phyloP scores from a whole-genome alignment of 768 basidiomycete species.

The Leccinum disarticulatum region DNA sequence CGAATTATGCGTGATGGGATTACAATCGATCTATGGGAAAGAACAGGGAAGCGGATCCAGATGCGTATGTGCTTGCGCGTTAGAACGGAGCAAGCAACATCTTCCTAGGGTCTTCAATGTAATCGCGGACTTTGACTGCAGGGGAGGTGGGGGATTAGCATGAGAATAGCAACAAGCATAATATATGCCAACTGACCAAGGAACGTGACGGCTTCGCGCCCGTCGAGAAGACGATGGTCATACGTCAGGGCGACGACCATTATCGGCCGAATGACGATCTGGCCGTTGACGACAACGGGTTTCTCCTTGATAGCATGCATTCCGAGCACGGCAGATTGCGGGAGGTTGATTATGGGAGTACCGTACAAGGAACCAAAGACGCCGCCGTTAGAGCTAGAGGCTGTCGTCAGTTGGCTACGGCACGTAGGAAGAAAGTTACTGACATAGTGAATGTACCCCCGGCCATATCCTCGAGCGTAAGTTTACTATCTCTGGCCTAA shows the following conservation, averaged over 20 bases:
- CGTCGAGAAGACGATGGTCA: slow-evolving; percentile 94
- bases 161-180: neutral
- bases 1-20: slow-evolving; percentile 13
- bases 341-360: slow-evolving; percentile 98
- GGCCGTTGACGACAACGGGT: slow-evolving; percentile 87
- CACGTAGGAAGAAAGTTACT: slow-evolving; percentile 29
- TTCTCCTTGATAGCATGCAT: slow-evolving; percentile 96
- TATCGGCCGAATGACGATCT: slow-evolving; percentile 95
- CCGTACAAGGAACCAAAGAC: slow-evolving; percentile 97
- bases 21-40: slow-evolving; percentile 10
- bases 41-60: neutral
- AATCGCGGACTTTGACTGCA: slow-evolving; percentile 87
- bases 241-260: slow-evolving; percentile 95
- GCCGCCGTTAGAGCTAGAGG: slow-evolving; percentile 90
- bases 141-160: slow-evolving; percentile 2
- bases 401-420: neutral
- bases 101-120: slow-evolving; percentile 91
- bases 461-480: slow-evolving; percentile 97
- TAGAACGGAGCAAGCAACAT: slow-evolving; percentile 62
- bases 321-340: slow-evolving; percentile 91
- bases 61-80: neutral
- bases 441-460: slow-evolving; percentile 99
- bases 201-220: slow-evolving; percentile 96
- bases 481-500: slow-evolving; percentile 85
- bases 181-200: slow-evolving; percentile 60